A percentile compares a stretch with the other conserved stretches of the same genome.
These are phyloP conservation scores for Talaromyces liani DNA, from an alignment of 495 filamentous ascomycete genomes.

Conservation along the genomic window DNA sequence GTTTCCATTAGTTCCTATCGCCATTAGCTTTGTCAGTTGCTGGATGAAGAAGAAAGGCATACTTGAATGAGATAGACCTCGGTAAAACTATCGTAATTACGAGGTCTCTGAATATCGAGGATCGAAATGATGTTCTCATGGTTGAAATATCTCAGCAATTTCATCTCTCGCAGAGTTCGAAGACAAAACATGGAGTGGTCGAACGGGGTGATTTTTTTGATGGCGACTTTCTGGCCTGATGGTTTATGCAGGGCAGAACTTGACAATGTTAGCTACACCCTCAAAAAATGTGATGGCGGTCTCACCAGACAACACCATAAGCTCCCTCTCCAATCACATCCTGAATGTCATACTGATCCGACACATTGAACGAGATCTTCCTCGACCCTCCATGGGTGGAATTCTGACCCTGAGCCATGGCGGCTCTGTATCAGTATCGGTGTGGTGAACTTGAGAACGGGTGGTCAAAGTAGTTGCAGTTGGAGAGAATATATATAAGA, in stretches of 20 bases:
- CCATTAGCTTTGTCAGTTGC: not conserved
- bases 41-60: slow-evolving; percentile 9
- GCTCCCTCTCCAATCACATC: slow-evolving; percentile 99
- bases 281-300: slow-evolving; percentile 4
- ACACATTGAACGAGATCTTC: slow-evolving; percentile 99
- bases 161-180: slow-evolving; percentile 97
- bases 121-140: slow-evolving; percentile 99
- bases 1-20: slow-evolving; percentile 97
- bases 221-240: slow-evolving; percentile 96
- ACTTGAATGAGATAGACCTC: slow-evolving; percentile 99
- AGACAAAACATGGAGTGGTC: slow-evolving; percentile 99
- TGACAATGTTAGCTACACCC: slow-evolving; percentile 8
- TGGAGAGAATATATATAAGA: not conserved
- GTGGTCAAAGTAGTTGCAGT: not conserved
- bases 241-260: slow-evolving; percentile 98
- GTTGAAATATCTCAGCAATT: slow-evolving; percentile 98
- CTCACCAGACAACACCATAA: slow-evolving; percentile 98
- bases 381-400: slow-evolving; percentile 56
- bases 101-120: slow-evolving; percentile 95
- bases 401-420: slow-evolving; percentile 39
- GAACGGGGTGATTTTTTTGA: slow-evolving; percentile 99
- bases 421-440: not conserved
- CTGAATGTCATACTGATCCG: slow-evolving; percentile 98
- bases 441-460: not conserved
- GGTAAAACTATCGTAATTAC: slow-evolving; percentile 91